phyloP scores from a whole-genome alignment of 805 yeast species.

The Candida maesae region DNA sequence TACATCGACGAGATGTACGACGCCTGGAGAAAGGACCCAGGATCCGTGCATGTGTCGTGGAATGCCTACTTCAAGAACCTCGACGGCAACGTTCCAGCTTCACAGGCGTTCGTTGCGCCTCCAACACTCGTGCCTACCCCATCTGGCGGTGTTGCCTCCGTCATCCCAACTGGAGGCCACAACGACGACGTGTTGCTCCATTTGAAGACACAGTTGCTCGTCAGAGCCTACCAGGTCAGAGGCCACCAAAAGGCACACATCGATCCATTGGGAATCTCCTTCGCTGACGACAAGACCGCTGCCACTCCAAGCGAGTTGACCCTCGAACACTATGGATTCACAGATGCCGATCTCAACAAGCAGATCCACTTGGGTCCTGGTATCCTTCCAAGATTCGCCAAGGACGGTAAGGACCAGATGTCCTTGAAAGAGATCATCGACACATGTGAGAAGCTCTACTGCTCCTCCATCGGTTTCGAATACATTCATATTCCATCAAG shows the following conservation, averaged over 20 bases:
- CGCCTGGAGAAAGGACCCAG: conserved; percentile 90
- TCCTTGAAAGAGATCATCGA: conserved; percentile 74
- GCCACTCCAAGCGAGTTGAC: conserved; percentile 82
- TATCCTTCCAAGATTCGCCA: conserved; percentile 87
- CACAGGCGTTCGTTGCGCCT: conserved; percentile 83
- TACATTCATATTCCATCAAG: conserved; percentile 96
- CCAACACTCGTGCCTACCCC: conserved; percentile 85
- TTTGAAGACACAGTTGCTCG: conserved; percentile 91
- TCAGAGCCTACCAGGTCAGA: conserved; percentile 97
- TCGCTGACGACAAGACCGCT: conserved; percentile 58
- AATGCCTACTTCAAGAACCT: conserved; percentile 92
- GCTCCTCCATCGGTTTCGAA: conserved; percentile 88
- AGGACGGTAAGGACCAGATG: conserved; percentile 53
- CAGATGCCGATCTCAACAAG: conserved; percentile 78
- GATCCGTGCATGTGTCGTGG: conserved; percentile 94
- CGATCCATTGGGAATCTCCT: conserved; percentile 91
- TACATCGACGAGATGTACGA: conserved; percentile 98
- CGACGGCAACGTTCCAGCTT: conserved; percentile 64
- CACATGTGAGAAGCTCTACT: conserved; percentile 79
- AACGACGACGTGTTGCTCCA: conserved; percentile 69
- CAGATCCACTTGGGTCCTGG: conserved; percentile 95
- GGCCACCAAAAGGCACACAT: conserved; percentile 95
- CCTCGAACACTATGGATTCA: conserved; percentile 86
- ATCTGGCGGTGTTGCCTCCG: conserved; percentile 68
- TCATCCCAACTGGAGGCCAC: conserved; percentile 46